phyloP scores from a whole-genome alignment of 2,329 filamentous ascomycete genomes.

The Colletotrichum sp. region DNA sequence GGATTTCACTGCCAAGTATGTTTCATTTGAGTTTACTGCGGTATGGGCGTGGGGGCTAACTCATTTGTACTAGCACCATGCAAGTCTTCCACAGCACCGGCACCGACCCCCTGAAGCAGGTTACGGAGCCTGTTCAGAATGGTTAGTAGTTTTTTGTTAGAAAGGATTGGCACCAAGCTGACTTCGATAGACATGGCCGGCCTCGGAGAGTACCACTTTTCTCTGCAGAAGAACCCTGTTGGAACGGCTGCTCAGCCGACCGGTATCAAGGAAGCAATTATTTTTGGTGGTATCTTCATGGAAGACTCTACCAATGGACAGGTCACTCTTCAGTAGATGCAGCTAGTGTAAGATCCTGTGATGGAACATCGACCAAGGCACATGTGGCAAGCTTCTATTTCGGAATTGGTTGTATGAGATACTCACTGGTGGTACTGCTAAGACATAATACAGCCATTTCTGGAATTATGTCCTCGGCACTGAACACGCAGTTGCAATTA shows the following conservation, averaged over 20 bases:
- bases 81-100: constrained; percentile 49
- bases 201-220: constrained; percentile 51
- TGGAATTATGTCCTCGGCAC: background rate
- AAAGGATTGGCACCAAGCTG: background rate
- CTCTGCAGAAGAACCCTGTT: constrained; percentile 46
- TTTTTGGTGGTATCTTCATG: constrained; percentile 38
- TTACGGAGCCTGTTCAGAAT: constrained; percentile 37
- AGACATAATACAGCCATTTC: background rate
- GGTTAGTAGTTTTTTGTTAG: constrained; percentile 29
- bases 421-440: background rate
- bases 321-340: constrained; percentile 19
- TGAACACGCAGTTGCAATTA: background rate
- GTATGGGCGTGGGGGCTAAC: background rate
- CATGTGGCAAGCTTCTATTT: background rate
- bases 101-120: constrained; percentile 36
- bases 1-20: constrained; percentile 14
- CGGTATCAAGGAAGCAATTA: constrained; percentile 35
- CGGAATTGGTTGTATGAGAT: background rate
- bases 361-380: background rate
- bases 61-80: constrained; percentile 27
- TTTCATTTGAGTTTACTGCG: constrained; percentile 19
- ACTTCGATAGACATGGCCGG: constrained; percentile 28
- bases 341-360: background rate
- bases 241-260: constrained; percentile 34
- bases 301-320: constrained; percentile 28